A percentile compares a stretch with the other conserved stretches of the same genome.
phyloP scores from a whole-genome alignment of 352 stramenopile genomes.

The Phytophthora capsici region DNA sequence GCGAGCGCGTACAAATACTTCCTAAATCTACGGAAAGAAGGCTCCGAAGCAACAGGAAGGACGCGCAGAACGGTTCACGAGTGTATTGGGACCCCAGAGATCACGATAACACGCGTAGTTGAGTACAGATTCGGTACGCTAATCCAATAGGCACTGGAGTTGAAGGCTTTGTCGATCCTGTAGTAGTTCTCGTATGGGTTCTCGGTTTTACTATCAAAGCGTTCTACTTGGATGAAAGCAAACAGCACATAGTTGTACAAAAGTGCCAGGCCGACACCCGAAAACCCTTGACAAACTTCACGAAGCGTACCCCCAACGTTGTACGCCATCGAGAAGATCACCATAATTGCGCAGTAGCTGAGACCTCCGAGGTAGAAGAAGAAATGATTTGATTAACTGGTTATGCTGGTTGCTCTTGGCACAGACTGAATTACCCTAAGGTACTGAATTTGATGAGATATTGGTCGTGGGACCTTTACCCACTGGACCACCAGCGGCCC shows the following conservation, averaged over 20 bases:
- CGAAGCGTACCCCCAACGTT: constrained; percentile 71
- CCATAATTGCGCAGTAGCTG: constrained; percentile 74
- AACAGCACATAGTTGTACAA: constrained; percentile 76
- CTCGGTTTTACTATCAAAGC: constrained; percentile 34
- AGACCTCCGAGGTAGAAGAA: too few species aligned
- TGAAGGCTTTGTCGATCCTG: constrained; percentile 59
- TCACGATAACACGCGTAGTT: constrained; percentile 59
- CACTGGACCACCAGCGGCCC: too few species aligned
- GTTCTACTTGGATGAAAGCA: constrained; percentile 38
- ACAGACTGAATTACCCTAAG: too few species aligned
- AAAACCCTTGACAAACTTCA: constrained; percentile 72
- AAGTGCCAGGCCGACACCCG: constrained; percentile 62
- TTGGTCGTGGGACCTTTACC: too few species aligned
- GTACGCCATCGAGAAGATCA: constrained; percentile 74
- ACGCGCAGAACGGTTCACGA: too few species aligned
- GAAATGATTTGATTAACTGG: too few species aligned
- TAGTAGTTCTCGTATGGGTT: constrained; percentile 45
- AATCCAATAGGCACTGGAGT: constrained; percentile 53
- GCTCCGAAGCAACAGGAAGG: too few species aligned
- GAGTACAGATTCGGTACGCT: constrained; percentile 57
- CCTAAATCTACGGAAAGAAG: too few species aligned
- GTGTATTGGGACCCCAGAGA: too few species aligned
- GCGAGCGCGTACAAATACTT: too few species aligned
- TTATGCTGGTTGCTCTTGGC: too few species aligned
- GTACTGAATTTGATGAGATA: too few species aligned